phyloP scores from a whole-genome alignment of 2,329 filamentous ascomycete species.

The Colletotrichum simmondsii region DNA sequence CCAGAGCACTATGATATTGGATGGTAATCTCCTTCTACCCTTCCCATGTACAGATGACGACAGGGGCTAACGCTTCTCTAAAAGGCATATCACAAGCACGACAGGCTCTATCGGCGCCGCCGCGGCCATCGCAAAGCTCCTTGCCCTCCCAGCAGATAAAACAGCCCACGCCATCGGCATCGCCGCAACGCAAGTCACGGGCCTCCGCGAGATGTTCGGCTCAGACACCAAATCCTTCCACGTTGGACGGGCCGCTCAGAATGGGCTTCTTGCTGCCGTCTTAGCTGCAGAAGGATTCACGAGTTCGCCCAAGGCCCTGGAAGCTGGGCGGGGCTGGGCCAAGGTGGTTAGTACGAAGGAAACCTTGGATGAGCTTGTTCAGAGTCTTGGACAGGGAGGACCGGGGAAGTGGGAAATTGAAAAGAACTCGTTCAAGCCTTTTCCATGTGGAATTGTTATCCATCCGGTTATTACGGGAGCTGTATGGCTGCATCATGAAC shows the following conservation, averaged over 20 bases:
- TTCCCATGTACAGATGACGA: fast-evolving
- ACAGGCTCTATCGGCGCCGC: neutral
- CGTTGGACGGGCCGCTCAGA: neutral
- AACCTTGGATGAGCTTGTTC: neutral
- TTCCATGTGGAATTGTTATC: neutral
- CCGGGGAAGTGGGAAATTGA: neutral
- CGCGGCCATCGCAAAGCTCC: neutral
- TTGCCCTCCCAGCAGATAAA: neutral
- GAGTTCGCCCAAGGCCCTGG: neutral
- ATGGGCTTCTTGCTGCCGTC: neutral
- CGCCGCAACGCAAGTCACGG: neutral
- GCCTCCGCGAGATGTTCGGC: neutral
- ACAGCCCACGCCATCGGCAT: neutral
- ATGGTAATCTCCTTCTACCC: neutral
- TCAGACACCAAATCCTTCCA: neutral
- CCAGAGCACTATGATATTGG: neutral
- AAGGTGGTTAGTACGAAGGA: neutral
- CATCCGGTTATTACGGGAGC: neutral
- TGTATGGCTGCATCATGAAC: neutral
- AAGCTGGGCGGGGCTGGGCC: neutral
- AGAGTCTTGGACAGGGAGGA: neutral
- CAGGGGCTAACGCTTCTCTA: neutral
- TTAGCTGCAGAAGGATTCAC: neutral
- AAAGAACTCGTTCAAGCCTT: neutral
- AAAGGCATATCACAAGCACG: neutral